These are phyloP conservation scores for Polymyxa betae DNA, from an alignment of 208 protist species.

Conservation along the genomic window DNA sequence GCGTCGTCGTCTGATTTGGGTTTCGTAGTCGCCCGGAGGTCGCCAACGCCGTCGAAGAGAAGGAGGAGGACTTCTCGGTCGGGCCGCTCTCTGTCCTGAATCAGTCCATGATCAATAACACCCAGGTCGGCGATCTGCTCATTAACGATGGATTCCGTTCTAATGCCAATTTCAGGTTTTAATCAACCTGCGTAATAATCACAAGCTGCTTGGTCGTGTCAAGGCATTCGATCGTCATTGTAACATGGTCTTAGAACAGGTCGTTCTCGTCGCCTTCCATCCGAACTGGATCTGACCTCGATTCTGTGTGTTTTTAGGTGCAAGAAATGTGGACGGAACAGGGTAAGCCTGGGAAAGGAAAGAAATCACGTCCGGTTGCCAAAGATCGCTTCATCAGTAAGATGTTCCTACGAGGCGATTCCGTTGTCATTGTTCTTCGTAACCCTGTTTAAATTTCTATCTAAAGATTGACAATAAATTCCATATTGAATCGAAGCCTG, in stretches of 20 bases:
- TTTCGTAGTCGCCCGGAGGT: constrained; percentile 49
- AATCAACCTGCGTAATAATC: constrained; percentile 98
- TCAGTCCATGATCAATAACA: constrained; percentile 82
- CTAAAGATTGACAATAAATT: no score
- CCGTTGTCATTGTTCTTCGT: constrained; percentile 96
- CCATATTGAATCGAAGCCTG: no score
- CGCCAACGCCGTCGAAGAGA: constrained; percentile 75
- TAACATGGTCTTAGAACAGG: constrained; percentile 99
- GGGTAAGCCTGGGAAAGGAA: constrained; percentile 81
- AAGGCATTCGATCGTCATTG: constrained; percentile 99
- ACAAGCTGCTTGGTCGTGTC: constrained; percentile 95
- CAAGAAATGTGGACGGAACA: constrained; percentile 94
- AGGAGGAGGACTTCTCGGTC: constrained; percentile 78
- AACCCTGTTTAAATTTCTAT: constrained; percentile 84
- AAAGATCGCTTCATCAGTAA: constrained; percentile 90
- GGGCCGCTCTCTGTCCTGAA: constrained; percentile 84
- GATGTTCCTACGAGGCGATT: constrained; percentile 98
- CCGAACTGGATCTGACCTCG: neutral
- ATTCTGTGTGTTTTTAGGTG: constrained; percentile 62
- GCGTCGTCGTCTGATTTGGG: no score
- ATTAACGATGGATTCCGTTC: neutral
- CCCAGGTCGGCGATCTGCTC: constrained; percentile 62
- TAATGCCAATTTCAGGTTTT: constrained; percentile 78
- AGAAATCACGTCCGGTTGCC: constrained; percentile 84
- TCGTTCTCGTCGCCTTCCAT: neutral